A percentile compares a stretch with the other conserved stretches of the same genome.
Conservation (phyloP, 768 basidiomycete genomes). For the Russula virescens region DNA sequence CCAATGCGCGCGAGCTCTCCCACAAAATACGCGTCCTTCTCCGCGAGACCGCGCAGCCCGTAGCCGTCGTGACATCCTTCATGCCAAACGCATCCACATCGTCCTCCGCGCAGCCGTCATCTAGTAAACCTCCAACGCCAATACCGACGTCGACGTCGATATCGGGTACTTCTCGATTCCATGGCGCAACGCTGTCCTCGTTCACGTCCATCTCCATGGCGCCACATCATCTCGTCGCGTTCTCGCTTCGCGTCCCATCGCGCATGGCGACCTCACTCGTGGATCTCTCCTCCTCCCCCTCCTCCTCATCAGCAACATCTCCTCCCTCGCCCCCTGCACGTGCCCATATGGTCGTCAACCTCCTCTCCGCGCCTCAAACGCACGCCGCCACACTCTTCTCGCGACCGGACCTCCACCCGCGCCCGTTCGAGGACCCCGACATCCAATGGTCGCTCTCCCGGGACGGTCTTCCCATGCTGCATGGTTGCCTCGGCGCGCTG, state of each 20-base stretch:
- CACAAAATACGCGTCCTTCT: slow-evolving; percentile 47
- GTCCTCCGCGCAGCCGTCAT: background rate
- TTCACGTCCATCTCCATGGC: slow-evolving; percentile 90
- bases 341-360: slow-evolving; percentile 69
- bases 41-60: slow-evolving; percentile 77
- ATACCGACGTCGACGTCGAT: no score
- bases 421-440: slow-evolving; percentile 44
- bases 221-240: slow-evolving; percentile 81
- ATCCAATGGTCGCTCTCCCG: slow-evolving; percentile 38
- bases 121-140: background rate
- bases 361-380: slow-evolving; percentile 67
- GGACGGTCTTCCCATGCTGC: slow-evolving; percentile 56
- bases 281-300: slow-evolving; percentile 28
- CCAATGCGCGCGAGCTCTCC: background rate
- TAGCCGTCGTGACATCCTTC: slow-evolving; percentile 75
- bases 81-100: slow-evolving; percentile 35
- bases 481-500: slow-evolving; percentile 60
- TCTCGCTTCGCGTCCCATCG: slow-evolving; percentile 85
- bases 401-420: slow-evolving; percentile 58
- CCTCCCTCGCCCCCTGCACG: slow-evolving; percentile 12
- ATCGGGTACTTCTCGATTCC: slow-evolving; percentile 36
- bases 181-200: slow-evolving; percentile 92
- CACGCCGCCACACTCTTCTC: slow-evolving; percentile 65
- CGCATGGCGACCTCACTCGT: slow-evolving; percentile 66
- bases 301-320: slow-evolving; percentile 7